Conservation (phyloP, 371 early-diverging fungal species). For the Sporodiniella umbellata region DNA sequence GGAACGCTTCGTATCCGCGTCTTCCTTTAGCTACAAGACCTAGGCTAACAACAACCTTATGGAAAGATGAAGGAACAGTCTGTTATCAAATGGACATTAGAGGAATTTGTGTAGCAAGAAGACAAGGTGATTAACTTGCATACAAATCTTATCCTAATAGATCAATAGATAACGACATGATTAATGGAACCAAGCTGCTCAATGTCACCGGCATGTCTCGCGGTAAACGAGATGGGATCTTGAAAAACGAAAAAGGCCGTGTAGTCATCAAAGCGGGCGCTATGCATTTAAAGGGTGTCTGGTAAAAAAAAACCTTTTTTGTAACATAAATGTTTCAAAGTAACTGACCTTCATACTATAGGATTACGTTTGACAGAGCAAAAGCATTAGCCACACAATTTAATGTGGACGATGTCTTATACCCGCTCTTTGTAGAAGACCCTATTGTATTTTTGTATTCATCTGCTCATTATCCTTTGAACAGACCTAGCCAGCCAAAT, state of each 20-base stretch:
- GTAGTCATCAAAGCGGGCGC: slow-evolving; percentile 82
- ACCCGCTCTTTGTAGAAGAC: slow-evolving; percentile 70
- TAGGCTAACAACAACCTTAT: slow-evolving; percentile 71
- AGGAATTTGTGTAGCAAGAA: slow-evolving; percentile 72
- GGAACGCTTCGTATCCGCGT: background rate
- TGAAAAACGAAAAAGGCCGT: slow-evolving; percentile 81
- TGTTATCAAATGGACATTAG: slow-evolving; percentile 80
- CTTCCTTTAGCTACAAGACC: slow-evolving; percentile 45
- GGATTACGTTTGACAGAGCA: slow-evolving; percentile 69
- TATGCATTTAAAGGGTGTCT: slow-evolving; percentile 84
- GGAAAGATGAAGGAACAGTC: slow-evolving; percentile 80
- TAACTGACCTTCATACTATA: slow-evolving; percentile 5
- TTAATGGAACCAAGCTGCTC: slow-evolving; percentile 80
- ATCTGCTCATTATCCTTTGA: too few species aligned
- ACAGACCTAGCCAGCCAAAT: too few species aligned
- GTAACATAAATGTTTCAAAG: background rate
- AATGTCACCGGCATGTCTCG: slow-evolving; percentile 83
- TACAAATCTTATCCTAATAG: too few species aligned
- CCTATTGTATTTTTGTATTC: slow-evolving; percentile 29
- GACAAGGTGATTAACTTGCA: too few species aligned
- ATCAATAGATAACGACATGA: slow-evolving; percentile 76
- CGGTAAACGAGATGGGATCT: slow-evolving; percentile 79
- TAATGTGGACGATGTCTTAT: slow-evolving; percentile 57
- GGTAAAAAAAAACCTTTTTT: slow-evolving; percentile 35
- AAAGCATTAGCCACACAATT: slow-evolving; percentile 57